Base-by-base conservation (phyloP, 257 asterid species). In the Haberlea rhodopensis region DNA sequence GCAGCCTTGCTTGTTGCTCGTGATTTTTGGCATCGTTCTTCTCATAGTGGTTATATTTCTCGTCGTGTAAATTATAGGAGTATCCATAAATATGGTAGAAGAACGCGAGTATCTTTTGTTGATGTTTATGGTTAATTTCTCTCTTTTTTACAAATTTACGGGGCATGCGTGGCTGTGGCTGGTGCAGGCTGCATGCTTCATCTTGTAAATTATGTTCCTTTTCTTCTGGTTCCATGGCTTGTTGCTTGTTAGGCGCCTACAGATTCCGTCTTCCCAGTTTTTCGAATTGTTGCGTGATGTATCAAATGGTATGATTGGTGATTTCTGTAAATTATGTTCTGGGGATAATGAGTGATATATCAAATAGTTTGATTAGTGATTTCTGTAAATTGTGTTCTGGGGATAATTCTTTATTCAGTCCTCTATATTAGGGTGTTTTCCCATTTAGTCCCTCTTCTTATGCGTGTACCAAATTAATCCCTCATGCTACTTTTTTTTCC, bases 1-100 rank as follows among this genome's bases (percentile, higher is more conserved):
- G 81, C 91, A 90, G 97, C 66, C 90, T 51, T 90, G 97, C 84
- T 79, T 90, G 58, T 85, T 90, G 52, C 84, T 90, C 52, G 97
- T 90, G 71, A 90, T 90, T 51, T 90, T 90, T 16, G 96, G 91
- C 62, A 84, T 90, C 20, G 80, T 84, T 71, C 79, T 90, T 73
- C 86, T 87, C 75, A 90, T 90, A 60, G 80, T 90, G 83, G 68
- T 90, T 58, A 75, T 90, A 53, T 80, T 90, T 60, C 86, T 87
- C 46, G 90, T 79, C 25, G 86, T 90, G 48, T 87, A 55, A 37
- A 28, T 22, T 40, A 2, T 31, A 23, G 51, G 53, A 57, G 59
- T 43, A 57, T 58, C 72, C 29, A n/a, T 64, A 32, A 29, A 56
- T 68, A 54, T 19, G 64, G 71, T 63, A 31, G 68, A 61, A 22